phyloP scores from a whole-genome alignment of 2,329 filamentous ascomycete genomes.

The Cordyceps farinosa region DNA sequence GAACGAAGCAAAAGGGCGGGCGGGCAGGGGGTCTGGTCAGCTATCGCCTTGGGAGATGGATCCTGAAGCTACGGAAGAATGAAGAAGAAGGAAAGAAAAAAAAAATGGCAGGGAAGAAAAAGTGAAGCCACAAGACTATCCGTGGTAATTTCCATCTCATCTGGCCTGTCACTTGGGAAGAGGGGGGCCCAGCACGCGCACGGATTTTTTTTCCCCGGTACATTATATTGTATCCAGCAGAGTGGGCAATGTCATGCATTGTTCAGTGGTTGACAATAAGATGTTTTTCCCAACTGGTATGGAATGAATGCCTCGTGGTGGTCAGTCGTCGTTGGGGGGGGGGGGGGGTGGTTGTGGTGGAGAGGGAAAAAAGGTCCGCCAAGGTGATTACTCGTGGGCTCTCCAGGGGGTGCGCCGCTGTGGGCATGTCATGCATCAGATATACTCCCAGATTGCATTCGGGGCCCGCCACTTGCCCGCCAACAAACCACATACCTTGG shows the following conservation, averaged over 20 bases:
- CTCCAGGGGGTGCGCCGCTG: neutral
- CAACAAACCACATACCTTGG: neutral
- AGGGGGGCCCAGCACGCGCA: neutral
- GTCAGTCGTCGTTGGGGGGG: neutral
- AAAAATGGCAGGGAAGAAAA: neutral
- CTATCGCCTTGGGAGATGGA: neutral
- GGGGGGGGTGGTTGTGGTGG: neutral
- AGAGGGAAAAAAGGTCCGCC: neutral
- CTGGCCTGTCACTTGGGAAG: neutral
- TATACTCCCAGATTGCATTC: neutral
- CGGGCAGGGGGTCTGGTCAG: neutral
- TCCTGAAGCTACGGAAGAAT: neutral
- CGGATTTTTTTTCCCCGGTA: neutral
- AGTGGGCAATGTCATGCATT: neutral
- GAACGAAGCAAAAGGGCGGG: neutral
- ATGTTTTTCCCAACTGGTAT: no score
- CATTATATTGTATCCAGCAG: neutral
- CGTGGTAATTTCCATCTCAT: slow-evolving; percentile 9
- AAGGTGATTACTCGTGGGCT: neutral
- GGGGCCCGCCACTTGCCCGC: no score
- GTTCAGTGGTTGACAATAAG: neutral
- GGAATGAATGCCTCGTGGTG: no score
- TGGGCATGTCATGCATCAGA: slow-evolving; percentile 11
- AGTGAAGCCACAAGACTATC: neutral
- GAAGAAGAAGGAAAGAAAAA: neutral